Evolutionary conservation across 2,329 filamentous ascomycete genomes (phyloP).

Genomic region (Aspergillus chevalieri): DNA sequence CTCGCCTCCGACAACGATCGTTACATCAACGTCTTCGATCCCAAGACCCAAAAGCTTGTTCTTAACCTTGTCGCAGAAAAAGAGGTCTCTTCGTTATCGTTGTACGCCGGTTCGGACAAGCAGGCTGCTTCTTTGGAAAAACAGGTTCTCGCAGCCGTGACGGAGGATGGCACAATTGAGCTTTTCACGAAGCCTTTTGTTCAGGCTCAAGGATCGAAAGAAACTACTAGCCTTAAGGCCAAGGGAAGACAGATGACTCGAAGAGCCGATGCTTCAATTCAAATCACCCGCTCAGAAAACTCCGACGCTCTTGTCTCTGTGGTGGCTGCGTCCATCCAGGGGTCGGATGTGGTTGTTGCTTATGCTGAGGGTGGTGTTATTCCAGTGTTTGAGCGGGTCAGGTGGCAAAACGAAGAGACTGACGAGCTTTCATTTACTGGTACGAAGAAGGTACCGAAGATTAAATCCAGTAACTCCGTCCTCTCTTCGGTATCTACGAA

Average conservation of each 20-base stretch:
- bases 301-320: conserved; percentile 37
- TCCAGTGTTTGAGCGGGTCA: conserved; percentile 44
- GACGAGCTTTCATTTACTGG: conserved; percentile 41
- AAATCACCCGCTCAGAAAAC: conserved; percentile 38
- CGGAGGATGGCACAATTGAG: conserved; percentile 44
- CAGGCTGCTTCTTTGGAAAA: conserved; percentile 23
- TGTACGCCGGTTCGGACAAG: conserved; percentile 24
- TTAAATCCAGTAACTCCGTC: conserved; percentile 34
- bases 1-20: conserved; percentile 46
- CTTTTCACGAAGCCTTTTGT: conserved; percentile 46
- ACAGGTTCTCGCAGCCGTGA: conserved; percentile 42
- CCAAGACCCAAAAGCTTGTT: conserved; percentile 36
- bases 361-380: conserved; percentile 47
- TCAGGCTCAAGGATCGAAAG: conserved; percentile 24
- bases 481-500: conserved; percentile 47
- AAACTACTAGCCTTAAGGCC: conserved; percentile 38
- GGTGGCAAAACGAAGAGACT: conserved; percentile 41
- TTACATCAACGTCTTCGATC: conserved; percentile 47
- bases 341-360: conserved; percentile 41
- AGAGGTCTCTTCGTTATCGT: conserved; percentile 37
- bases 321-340: conserved; percentile 40
- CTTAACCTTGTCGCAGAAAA: conserved; percentile 46
- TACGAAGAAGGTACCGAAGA: conserved; percentile 39
- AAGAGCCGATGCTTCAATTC: conserved; percentile 40
- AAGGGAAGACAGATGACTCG: conserved; percentile 41